Conservation (phyloP, 2,329 filamentous ascomycete species). For the Colletotrichum brevisporum region DNA sequence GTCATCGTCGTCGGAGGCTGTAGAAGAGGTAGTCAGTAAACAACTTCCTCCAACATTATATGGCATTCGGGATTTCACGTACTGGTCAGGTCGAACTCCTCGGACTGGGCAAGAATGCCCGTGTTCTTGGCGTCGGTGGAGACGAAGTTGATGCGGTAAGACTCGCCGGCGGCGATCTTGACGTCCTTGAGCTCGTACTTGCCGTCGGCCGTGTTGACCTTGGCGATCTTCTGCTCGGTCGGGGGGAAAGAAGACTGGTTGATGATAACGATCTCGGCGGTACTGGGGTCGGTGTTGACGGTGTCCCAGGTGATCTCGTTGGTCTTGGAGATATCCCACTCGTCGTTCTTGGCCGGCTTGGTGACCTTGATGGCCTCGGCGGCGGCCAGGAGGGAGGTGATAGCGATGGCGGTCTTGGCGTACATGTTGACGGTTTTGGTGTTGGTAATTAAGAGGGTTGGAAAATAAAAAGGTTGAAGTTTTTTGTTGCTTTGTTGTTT, state of each 20-base stretch:
- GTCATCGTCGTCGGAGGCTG: slow-evolving; percentile 17
- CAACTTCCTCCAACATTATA: too few species aligned
- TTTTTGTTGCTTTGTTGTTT: slow-evolving; percentile 13
- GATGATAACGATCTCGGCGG: slow-evolving; percentile 35
- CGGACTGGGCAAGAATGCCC: slow-evolving; percentile 38
- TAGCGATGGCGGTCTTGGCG: slow-evolving; percentile 35
- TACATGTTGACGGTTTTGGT: slow-evolving; percentile 31
- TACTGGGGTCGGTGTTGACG: slow-evolving; percentile 31
- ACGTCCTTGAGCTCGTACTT: slow-evolving; percentile 37
- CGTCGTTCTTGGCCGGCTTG: slow-evolving; percentile 31
- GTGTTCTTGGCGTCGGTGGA: slow-evolving; percentile 34
- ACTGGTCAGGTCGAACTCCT: slow-evolving; percentile 31
- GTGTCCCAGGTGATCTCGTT: slow-evolving; percentile 37
- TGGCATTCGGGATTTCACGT: slow-evolving; percentile 5
- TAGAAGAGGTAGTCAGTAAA: background rate
- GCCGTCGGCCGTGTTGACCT: slow-evolving; percentile 35
- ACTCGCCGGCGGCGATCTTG: slow-evolving; percentile 13
- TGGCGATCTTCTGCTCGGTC: slow-evolving; percentile 20
- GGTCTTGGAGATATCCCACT: slow-evolving; percentile 37
- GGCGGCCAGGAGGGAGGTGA: slow-evolving; percentile 34
- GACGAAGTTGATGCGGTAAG: slow-evolving; percentile 37
- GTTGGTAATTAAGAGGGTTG: slow-evolving; percentile 2
- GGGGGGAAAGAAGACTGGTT: slow-evolving; percentile 30
- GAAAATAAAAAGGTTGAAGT: background rate
- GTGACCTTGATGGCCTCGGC: slow-evolving; percentile 38